phyloP scores from a whole-genome alignment of 169 alveolate genomes.

The Neospora caninum region DNA sequence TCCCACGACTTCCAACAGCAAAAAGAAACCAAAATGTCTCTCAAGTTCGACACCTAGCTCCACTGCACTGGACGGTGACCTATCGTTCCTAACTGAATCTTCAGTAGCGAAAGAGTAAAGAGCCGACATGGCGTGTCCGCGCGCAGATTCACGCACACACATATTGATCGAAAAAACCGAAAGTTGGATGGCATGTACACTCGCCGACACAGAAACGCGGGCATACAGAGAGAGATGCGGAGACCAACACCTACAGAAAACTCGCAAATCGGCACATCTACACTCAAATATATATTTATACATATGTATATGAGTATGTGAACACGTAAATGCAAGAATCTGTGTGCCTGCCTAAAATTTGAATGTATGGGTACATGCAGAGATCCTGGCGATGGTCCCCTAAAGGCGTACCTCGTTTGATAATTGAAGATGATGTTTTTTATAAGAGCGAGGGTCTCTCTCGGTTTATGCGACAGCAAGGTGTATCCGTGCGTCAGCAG shows the following conservation, averaged over 20 bases:
- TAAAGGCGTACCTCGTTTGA: constrained; percentile 46
- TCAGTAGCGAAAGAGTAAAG: too few relatives aligned
- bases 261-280: too few relatives aligned
- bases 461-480: constrained; percentile 55
- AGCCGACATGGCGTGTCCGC: too few relatives aligned
- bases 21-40: too few relatives aligned
- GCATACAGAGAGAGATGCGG: background rate
- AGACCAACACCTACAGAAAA: background rate
- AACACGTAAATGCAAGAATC: background rate
- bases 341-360: background rate
- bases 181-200: too few relatives aligned
- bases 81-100: too few relatives aligned
- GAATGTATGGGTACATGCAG: background rate
- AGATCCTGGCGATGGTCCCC: background rate
- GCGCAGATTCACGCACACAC: too few relatives aligned
- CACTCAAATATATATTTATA: background rate
- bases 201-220: too few relatives aligned
- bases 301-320: background rate
- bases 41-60: too few relatives aligned
- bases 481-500: constrained; percentile 61
- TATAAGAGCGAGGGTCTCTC: constrained; percentile 47
- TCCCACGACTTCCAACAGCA: too few relatives aligned
- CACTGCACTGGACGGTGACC: too few relatives aligned
- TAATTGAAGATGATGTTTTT: constrained; percentile 51
- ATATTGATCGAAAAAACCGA: too few relatives aligned